Base-by-base conservation (phyloP, 192 early-diverging fungal species). In the Podila clonocystis region DNA sequence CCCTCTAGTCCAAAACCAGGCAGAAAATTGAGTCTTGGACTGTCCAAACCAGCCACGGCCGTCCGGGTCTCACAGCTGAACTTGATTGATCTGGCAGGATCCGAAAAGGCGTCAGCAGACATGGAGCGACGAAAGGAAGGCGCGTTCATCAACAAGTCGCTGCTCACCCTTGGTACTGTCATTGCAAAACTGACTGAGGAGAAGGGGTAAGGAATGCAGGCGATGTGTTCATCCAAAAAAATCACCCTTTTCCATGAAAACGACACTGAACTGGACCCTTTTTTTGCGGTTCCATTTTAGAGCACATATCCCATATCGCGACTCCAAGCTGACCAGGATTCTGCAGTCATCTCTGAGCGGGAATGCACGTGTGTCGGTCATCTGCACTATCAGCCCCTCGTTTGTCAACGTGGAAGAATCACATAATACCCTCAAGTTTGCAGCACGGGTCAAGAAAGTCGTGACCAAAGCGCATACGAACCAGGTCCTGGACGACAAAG, bases 11-110 rank as follows among this genome's bases (percentile, higher is more conserved):
- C 75, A 4, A 52, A 52, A 6, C 41, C 50, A 36, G 69, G 64
- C 7, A 57, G 75, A 12, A 71, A 65, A 50, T 6, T 63, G 33
- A 79, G 75, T 30, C 33, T 79, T n/a, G 75, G 75, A 49, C 34
- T 67, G 26, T 26, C 28, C 11, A 67, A 67, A 50, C 62, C 69
- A 22, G 68, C 75, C 0, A 67, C 52, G 13, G 75, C 75, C 0
- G 75, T 79, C 5, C 75, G 75, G 6, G 75, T 79, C 5, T 79
- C 75, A 0, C 75, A 79, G 31, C 60, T 79, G 72, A 99, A 98
- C 73, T 85, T 99, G 62, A 96, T 99, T 59, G 98, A 99, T 84
- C 75, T 99, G 62, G 97, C 97, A 9, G 98, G 98, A 22, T 95
- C 94, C 15, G 98, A 99, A 84, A 95, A 97, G 62, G 97, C 94